A percentile compares a stretch with the other conserved stretches of the same genome.
Conservation (phyloP, 352 stramenopile genomes). For the Phytophthora pluvialis region DNA sequence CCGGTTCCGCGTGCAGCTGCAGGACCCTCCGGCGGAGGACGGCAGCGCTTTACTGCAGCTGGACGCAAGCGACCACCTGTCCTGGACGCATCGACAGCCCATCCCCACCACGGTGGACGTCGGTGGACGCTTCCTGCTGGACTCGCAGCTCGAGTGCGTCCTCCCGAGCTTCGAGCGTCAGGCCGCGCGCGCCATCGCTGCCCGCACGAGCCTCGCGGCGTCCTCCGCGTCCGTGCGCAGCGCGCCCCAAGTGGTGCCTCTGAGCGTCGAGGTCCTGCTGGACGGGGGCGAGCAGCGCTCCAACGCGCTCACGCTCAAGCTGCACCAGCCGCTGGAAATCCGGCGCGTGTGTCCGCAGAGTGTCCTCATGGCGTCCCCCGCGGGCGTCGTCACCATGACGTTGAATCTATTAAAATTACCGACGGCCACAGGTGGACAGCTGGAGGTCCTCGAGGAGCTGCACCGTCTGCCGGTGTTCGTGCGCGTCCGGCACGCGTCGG, state of each 20-base stretch:
- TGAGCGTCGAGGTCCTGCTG: slow-evolving; percentile 67
- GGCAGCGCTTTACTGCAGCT: background rate
- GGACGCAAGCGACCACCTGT: slow-evolving; percentile 4
- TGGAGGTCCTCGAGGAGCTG: slow-evolving; percentile 47
- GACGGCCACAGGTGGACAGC: slow-evolving; percentile 8
- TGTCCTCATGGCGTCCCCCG: slow-evolving; percentile 57
- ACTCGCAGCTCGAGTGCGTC: slow-evolving; percentile 68
- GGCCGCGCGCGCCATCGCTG: slow-evolving; percentile 39
- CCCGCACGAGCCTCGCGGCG: slow-evolving; percentile 46
- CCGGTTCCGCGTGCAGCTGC: slow-evolving; percentile 49
- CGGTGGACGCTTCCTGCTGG: slow-evolving; percentile 50
- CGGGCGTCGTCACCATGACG: slow-evolving; percentile 46
- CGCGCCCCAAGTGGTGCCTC: slow-evolving; percentile 55
- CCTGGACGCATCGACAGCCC: background rate
- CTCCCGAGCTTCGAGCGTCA: slow-evolving; percentile 57
- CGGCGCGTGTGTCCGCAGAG: slow-evolving; percentile 60
- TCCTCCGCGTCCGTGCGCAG: slow-evolving; percentile 49
- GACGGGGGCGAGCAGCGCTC: slow-evolving; percentile 57
- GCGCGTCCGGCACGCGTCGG: slow-evolving; percentile 54
- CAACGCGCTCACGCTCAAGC: slow-evolving; percentile 50
- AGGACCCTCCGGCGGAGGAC: slow-evolving; percentile 2
- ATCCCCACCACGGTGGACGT: slow-evolving; percentile 44
- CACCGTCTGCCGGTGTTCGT: slow-evolving; percentile 58
- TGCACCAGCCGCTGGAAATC: slow-evolving; percentile 63
- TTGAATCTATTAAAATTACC: slow-evolving; percentile 66